Percentiles rank a stretch among this genome's conserved stretches.
Evolutionary conservation across 768 basidiomycete species (phyloP).

Genomic region (Psilocybe sp.): DNA sequence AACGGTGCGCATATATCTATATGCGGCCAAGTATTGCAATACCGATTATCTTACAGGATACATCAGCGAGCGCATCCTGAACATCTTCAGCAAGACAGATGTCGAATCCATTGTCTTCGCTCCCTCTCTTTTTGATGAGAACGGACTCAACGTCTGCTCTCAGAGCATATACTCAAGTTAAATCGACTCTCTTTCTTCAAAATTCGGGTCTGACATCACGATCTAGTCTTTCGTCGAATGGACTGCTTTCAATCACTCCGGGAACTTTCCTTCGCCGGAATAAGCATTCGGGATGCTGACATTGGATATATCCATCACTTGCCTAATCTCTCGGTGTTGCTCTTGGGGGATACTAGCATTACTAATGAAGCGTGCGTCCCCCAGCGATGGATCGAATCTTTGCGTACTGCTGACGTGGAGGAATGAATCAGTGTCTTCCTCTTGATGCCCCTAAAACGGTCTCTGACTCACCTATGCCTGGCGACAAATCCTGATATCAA

Average conservation of each 20-base stretch:
- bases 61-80: slow-evolving; percentile 42
- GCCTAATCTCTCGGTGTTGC: slow-evolving; percentile 43
- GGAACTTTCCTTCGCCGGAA: slow-evolving; percentile 48
- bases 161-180: slow-evolving; percentile 43
- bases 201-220: background rate
- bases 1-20: slow-evolving; percentile 24
- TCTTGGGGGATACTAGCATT: slow-evolving; percentile 51
- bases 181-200: background rate
- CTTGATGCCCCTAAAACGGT: slow-evolving; percentile 52
- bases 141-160: slow-evolving; percentile 47
- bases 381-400: background rate
- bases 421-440: slow-evolving; percentile 46
- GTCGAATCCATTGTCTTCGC: slow-evolving; percentile 42
- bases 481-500: slow-evolving; percentile 50
- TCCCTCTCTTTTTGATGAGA: slow-evolving; percentile 42
- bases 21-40: background rate
- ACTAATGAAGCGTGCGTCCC: slow-evolving; percentile 57
- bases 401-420: background rate
- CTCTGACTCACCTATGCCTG: slow-evolving; percentile 51
- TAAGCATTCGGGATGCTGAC: slow-evolving; percentile 44
- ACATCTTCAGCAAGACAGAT: slow-evolving; percentile 43
- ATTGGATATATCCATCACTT: slow-evolving; percentile 52
- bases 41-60: slow-evolving; percentile 32
- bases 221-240: slow-evolving; percentile 46
- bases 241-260: slow-evolving; percentile 49